These are phyloP conservation scores for Boechera stricta DNA, from an alignment of 345 rosid species.

Conservation along the genomic window DNA sequence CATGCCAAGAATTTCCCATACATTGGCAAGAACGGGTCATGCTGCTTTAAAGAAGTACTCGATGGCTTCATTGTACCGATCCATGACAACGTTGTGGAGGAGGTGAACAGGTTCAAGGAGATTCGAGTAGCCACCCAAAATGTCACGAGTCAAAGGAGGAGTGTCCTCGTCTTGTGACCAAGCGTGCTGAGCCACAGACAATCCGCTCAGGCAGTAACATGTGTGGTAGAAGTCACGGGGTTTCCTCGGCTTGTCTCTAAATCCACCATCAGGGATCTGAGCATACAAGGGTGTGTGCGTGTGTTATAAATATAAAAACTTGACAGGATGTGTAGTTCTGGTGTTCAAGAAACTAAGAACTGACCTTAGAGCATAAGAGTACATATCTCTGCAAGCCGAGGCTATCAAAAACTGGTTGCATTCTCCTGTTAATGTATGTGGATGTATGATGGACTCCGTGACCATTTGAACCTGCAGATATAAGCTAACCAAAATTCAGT, in stretches of 20 bases:
- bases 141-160: constrained; percentile 60
- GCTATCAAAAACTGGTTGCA: constrained; percentile 70
- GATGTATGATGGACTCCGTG: constrained; percentile 42
- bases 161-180: constrained; percentile 59
- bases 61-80: constrained; percentile 67
- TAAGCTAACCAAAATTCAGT: constrained; percentile 7
- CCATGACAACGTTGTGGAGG: constrained; percentile 70
- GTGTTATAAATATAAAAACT: constrained; percentile 6
- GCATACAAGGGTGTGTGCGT: not conserved
- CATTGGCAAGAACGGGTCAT: constrained; percentile 1
- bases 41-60: constrained; percentile 55
- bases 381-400: constrained; percentile 83
- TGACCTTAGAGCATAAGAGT: constrained; percentile 84
- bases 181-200: constrained; percentile 75
- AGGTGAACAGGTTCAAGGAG: constrained; percentile 82
- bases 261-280: constrained; percentile 77
- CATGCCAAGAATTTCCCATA: not conserved
- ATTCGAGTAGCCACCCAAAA: constrained; percentile 76
- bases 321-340: not conserved
- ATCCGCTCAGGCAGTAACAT: constrained; percentile 92
- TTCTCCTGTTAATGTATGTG: constrained; percentile 39
- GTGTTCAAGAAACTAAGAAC: constrained; percentile 22
- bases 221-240: constrained; percentile 82
- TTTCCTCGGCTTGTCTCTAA: constrained; percentile 89
- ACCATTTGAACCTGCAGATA: constrained; percentile 40